Evolutionary conservation across 208 protist species (phyloP), one percentile per base, ranked within the genome.

Genomic region (Leishmania lainsoni): DNA sequence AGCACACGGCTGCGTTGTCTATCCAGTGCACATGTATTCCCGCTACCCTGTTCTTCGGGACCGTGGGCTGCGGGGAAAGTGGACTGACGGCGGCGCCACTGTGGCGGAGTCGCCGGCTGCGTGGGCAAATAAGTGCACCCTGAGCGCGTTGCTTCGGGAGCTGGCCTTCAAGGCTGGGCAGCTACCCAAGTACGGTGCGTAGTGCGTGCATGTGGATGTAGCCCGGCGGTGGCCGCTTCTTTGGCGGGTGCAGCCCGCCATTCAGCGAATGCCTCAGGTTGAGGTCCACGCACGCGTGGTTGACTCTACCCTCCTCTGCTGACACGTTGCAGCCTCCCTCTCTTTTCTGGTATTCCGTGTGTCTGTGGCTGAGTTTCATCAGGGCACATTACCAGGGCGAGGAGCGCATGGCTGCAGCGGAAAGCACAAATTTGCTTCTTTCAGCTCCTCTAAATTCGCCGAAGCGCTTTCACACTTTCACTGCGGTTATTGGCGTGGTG

Each of bases 151-250:
- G 51, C 58, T 95, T 54, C 87, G 89, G 2, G 92, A 95, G 76
- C 56, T 91, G 16, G 85, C 86, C 16, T 95, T 90, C 58, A 93
- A 92, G 73, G 88, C 89, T 17, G 88, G 87, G 35, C 81, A 85
- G 45, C 78, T 95, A 4, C 82, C 90, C 42, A 95, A 93, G 80
- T 95, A 92, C 83, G 90, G 90, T 4, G 85, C 89, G 3, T 94
- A 84, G 80, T 51, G 69, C 12, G 20, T 56, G 8, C 48, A 29
- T 26, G 45, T 32, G 26, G 20, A 8, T 29, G 22, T 26, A 45
- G 20, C 16, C 65, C 65, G 14, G 65, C 26, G 29, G n/a, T 5
- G 35, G 5, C 2, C 26, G 32, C 65, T 45, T 45, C 17, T 20
- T 20, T 5, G n/a, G n/a, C 10, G 17, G 12, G 29, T 26, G 26